Evolutionary conservation across 305 asterid species (phyloP), one percentile per base, ranked within the genome.

Genomic region (Rubia peregrina): DNA sequence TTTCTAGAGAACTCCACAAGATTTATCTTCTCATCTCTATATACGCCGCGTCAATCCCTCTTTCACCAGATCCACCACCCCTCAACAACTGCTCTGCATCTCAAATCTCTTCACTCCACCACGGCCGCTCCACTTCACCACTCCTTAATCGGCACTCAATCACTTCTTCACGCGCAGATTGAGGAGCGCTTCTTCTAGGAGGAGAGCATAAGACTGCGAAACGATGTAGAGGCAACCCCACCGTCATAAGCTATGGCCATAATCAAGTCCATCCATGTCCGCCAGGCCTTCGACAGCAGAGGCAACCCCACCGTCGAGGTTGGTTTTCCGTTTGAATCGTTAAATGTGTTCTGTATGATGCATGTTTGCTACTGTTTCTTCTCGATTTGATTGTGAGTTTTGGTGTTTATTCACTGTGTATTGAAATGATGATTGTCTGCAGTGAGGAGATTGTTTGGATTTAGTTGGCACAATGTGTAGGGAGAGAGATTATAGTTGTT

Each of bases 221-320:
- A n/a, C n/a, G n/a, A n/a, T n/a, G n/a, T n/a, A n/a, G n/a, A n/a
- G n/a, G n/a, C n/a, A n/a, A n/a, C n/a, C n/a, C n/a, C n/a, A n/a
- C n/a, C n/a, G n/a, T 14, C 68, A 2, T 7, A 12, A 49, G 51
- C 9, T 16, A 82, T 82, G 86, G 84, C 82, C 59, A 72, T 84
- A 14, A 82, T 82, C 86, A 67, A 77, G 70, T 33, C 68, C 75
- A 77, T 89, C 43, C 83, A 86, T 73, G 93, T 96, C 55, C 95
- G 97, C 59, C 96, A 91, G 89, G 87, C 89, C 93, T 89, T 91
- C 84, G 96, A 91, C 88, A 89, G 97, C 81, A 91, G 97, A 71
- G 97, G 97, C 19, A 91, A 91, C 70, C 97, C 97, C 1, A 89
- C 96, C 1, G 96, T 91, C 62, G 97, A 91, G 97, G 97, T 91